Percentiles rank a stretch among this genome's conserved stretches.
Evolutionary conservation across 768 basidiomycete species (phyloP).

Genomic region (Auricularia auricula-judae): DNA sequence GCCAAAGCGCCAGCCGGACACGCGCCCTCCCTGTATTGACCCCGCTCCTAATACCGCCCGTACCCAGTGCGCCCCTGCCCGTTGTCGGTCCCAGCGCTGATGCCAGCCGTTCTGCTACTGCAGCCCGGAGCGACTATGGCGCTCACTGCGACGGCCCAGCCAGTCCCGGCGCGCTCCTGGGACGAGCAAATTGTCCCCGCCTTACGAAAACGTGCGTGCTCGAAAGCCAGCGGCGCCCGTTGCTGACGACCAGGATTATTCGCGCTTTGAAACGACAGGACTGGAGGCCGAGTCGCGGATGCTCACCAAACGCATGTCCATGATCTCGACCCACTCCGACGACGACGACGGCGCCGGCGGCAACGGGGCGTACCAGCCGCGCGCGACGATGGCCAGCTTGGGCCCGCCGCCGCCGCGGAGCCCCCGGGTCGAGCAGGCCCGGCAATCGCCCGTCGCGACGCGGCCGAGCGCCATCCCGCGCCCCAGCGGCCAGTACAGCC

Average conservation of each 20-base stretch:
- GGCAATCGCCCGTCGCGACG: slow-evolving; percentile 13
- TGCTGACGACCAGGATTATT: slow-evolving; percentile 4
- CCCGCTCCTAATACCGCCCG: too few relatives aligned
- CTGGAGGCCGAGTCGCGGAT: slow-evolving; percentile 71
- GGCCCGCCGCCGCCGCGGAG: slow-evolving; percentile 5
- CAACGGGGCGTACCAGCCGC: slow-evolving; percentile 9
- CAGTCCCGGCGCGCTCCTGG: slow-evolving; percentile 39
- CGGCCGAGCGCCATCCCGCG: slow-evolving; percentile 38
- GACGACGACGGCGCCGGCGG: slow-evolving; percentile 27
- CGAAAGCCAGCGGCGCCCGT: too few relatives aligned
- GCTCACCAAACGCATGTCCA: slow-evolving; percentile 67
- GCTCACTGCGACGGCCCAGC: slow-evolving; percentile 7
- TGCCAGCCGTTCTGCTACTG: too few relatives aligned
- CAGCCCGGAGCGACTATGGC: neutral
- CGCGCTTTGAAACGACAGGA: too few relatives aligned
- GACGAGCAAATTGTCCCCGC: slow-evolving; percentile 77
- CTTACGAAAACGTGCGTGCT: slow-evolving; percentile 56
- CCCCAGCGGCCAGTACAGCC: slow-evolving; percentile 30
- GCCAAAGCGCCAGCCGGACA: too few relatives aligned
- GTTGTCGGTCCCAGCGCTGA: too few relatives aligned
- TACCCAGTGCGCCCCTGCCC: too few relatives aligned
- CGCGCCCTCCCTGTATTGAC: too few relatives aligned
- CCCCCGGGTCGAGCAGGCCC: slow-evolving; percentile 2
- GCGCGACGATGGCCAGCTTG: slow-evolving; percentile 1
- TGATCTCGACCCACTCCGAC: slow-evolving; percentile 50